Evolutionary conservation across 805 yeast species (phyloP).

Genomic region (Starmera dryadoides): DNA sequence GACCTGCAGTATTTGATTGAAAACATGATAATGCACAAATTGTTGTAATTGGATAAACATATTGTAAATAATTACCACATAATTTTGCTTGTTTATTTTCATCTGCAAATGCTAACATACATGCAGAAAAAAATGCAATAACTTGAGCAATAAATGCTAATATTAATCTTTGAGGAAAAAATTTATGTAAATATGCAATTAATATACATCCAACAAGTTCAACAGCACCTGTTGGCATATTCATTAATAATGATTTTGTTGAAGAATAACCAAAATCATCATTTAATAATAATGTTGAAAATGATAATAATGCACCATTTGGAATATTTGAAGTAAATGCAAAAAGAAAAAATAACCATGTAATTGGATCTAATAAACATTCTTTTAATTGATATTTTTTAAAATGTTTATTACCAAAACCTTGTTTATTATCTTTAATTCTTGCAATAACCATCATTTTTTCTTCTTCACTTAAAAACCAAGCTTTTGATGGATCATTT

Average conservation of each 20-base stretch:
- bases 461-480: slow-evolving; percentile 32
- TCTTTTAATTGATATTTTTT: slow-evolving; percentile 31
- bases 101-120: slow-evolving; percentile 24
- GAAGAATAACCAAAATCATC: slow-evolving; percentile 32
- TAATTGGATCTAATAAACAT: slow-evolving; percentile 31
- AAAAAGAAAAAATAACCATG: slow-evolving; percentile 30
- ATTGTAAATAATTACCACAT: slow-evolving; percentile 3
- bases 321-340: slow-evolving; percentile 27
- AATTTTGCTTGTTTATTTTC: slow-evolving; percentile 4
- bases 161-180: slow-evolving; percentile 17
- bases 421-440: slow-evolving; percentile 36
- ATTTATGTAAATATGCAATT: slow-evolving; percentile 8
- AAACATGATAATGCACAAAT: slow-evolving; percentile 25
- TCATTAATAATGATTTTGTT: slow-evolving; percentile 24
- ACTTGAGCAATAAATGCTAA: slow-evolving; percentile 20
- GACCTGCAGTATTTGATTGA: slow-evolving; percentile 53
- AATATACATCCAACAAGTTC: slow-evolving; percentile 18
- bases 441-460: slow-evolving; percentile 33
- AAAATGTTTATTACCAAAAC: slow-evolving; percentile 32
- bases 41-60: slow-evolving; percentile 21
- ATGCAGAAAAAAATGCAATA: slow-evolving; percentile 19
- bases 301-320: slow-evolving; percentile 40
- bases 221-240: slow-evolving; percentile 24
- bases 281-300: slow-evolving; percentile 32
- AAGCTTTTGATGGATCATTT: slow-evolving; percentile 34